Base-by-base conservation (phyloP, 2,329 filamentous ascomycete genomes). In the Dactylonectria estremocensis region DNA sequence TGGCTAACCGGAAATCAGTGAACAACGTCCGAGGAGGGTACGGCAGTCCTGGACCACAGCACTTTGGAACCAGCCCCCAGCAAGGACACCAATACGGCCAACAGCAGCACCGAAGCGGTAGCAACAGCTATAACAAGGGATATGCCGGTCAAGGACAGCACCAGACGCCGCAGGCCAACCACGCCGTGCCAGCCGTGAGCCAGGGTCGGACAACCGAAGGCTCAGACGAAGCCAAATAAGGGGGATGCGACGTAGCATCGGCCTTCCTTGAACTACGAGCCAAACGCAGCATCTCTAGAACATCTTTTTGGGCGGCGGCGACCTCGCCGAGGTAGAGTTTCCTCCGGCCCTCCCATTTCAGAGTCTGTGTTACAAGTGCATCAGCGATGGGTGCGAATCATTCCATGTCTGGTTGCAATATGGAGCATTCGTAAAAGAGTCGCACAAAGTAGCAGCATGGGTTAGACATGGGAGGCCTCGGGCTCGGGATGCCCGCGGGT, bases 61-160 rank as follows among this genome's bases (percentile, higher is more conserved):
- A 91, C 69, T 92, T 87, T 77, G 87, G 89, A 61, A 89, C 87
- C 40, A 92, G 90, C 74, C 90, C 90, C 57, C 90, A 91, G 70
- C 89, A 91, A 67, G 82, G 84, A 73, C 90, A 92, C 77, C 89
- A 91, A 73, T 91, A 89, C 75, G 86, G 86, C 2, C 85, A 85
- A 45, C 86, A 87, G 68, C 87, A 88, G 69, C 76, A 89, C 88
- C 71, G 77, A 64, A 90, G 86, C 74, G 88, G 87, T 71, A 86
- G 84, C 72, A 87, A 85, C 77, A 87, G 83, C 65, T 87, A 88
- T 67, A 84, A 82, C 71, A 88, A 89, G 78, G 85, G 83, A 69
- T 86, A 85, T 67, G 82, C 83, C 58, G 81, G 78, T 33, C 85
- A 86, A 64, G 80, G 76, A 61, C 78, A 83, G 43, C 83, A 85